These are phyloP conservation scores for Arthrobotrys sphaeroides DNA, from an alignment of 2,329 filamentous ascomycete species.

Conservation along the genomic window DNA sequence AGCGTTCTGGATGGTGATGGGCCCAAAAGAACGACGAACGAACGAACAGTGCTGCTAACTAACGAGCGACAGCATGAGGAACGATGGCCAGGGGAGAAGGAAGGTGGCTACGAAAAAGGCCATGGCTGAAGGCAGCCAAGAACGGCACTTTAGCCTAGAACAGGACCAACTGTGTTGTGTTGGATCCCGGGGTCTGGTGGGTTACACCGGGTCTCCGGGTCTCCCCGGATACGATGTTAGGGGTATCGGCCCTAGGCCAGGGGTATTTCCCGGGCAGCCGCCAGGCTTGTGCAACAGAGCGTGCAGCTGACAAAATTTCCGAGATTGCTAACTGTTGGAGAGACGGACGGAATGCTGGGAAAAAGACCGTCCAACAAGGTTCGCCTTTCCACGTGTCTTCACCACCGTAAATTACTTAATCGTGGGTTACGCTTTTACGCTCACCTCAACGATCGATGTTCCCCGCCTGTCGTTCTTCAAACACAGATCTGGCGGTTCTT, in stretches of 20 bases:
- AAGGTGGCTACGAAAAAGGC: slow-evolving; percentile 39
- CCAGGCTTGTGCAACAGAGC: slow-evolving; percentile 31
- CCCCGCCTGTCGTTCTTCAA: not conserved
- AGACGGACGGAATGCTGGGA: slow-evolving; percentile 43
- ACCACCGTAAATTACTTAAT: not conserved
- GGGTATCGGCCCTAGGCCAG: not conserved
- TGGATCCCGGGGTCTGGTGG: not conserved
- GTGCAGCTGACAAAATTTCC: slow-evolving; percentile 42
- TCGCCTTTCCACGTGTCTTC: slow-evolving; percentile 36
- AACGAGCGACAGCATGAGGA: not conserved
- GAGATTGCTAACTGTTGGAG: slow-evolving; percentile 11
- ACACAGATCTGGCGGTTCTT: not conserved
- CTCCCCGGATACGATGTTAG: not conserved
- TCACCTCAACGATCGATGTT: not conserved
- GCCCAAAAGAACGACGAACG: not conserved
- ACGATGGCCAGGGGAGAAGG: slow-evolving; percentile 16
- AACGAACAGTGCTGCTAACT: not conserved
- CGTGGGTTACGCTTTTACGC: not conserved
- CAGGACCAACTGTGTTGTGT: slow-evolving; percentile 17
- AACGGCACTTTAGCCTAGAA: slow-evolving; percentile 49
- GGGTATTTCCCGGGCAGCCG: not conserved
- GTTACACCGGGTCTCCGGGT: not conserved
- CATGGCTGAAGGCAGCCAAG: slow-evolving; percentile 46
- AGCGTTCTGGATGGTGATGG: slow-evolving; percentile 3
- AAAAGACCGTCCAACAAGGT: slow-evolving; percentile 31